phyloP scores from a whole-genome alignment of 148 eudicot genomes.

The Hydrangea macrophylla region DNA sequence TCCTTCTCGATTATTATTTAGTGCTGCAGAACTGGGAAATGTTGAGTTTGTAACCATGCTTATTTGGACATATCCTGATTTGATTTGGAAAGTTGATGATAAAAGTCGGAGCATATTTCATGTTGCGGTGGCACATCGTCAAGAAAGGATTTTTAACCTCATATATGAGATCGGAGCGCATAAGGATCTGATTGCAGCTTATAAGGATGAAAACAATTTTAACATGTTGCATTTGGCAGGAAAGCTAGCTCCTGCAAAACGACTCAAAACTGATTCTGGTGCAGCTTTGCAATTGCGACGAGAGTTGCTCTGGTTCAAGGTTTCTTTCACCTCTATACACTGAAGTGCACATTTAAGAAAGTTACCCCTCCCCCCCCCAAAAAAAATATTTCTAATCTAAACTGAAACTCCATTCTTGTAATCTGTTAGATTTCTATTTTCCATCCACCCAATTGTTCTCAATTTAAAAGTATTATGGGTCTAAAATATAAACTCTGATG shows the following conservation, averaged over 20 bases:
- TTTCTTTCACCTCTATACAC: neutral
- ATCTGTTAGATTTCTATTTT: too few species aligned
- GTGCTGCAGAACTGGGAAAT: slow-evolving; percentile 18
- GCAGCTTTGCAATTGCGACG: slow-evolving; percentile 37
- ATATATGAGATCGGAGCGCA: slow-evolving; percentile 20
- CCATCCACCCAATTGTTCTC: too few species aligned
- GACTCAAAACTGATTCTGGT: slow-evolving; percentile 26
- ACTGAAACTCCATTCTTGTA: neutral
- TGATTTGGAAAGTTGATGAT: slow-evolving; percentile 24
- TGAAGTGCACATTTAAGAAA: neutral
- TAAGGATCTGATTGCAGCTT: slow-evolving; percentile 13
- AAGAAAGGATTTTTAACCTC: slow-evolving; percentile 25
- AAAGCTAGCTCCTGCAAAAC: slow-evolving; percentile 17
- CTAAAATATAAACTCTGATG: neutral
- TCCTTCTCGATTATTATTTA: slow-evolving; percentile 9
- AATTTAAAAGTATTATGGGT: too few species aligned
- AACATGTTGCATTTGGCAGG: slow-evolving; percentile 41
- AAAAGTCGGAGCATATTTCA: slow-evolving; percentile 25
- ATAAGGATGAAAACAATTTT: neutral
- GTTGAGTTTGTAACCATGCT: slow-evolving; percentile 18
- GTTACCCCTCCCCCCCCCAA: too few species aligned
- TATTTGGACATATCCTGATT: slow-evolving; percentile 23
- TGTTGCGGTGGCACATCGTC: slow-evolving; percentile 27
- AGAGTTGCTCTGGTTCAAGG: slow-evolving; percentile 31
- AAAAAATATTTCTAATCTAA: neutral